A percentile compares a stretch with the other conserved stretches of the same genome.
Conservation (phyloP, 352 stramenopile species). For the Phytopythium delawarense region DNA sequence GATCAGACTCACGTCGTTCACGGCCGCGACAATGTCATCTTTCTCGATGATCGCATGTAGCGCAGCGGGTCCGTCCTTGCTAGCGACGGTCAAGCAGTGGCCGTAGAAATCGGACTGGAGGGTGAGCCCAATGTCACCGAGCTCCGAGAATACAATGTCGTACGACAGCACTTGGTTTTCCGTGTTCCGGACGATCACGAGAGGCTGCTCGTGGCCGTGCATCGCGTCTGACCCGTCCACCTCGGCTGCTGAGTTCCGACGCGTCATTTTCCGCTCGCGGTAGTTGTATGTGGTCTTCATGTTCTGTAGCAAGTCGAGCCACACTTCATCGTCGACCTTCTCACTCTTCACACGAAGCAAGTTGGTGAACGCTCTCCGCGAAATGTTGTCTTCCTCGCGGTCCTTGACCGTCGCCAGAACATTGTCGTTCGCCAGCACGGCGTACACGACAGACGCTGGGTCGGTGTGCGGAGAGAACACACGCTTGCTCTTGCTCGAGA, state of each 20-base stretch:
- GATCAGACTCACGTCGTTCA: constrained; percentile 27
- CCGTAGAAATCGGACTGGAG: constrained; percentile 57
- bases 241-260: constrained; percentile 17
- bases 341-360: constrained; percentile 35
- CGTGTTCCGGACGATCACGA: constrained; percentile 52
- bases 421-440: constrained; percentile 43
- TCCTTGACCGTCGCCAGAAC: constrained; percentile 36
- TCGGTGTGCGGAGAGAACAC: constrained; percentile 25
- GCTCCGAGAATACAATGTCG: constrained; percentile 51
- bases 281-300: constrained; percentile 45
- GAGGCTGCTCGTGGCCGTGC: constrained; percentile 23
- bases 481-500: constrained; percentile 28
- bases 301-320: constrained; percentile 41
- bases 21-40: constrained; percentile 48
- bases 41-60: constrained; percentile 43
- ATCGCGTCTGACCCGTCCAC: constrained; percentile 2
- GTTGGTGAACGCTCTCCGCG: constrained; percentile 39
- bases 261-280: constrained; percentile 9
- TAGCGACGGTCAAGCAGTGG: constrained; percentile 40
- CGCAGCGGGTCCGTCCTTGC: constrained; percentile 27
- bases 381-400: constrained; percentile 26
- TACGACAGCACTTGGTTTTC: constrained; percentile 63
- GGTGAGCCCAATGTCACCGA: constrained; percentile 31
- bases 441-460: constrained; percentile 36
- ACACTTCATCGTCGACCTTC: constrained; percentile 42